Conservation (phyloP, 352 stramenopile genomes). For the Aphanomyces stellatus region DNA sequence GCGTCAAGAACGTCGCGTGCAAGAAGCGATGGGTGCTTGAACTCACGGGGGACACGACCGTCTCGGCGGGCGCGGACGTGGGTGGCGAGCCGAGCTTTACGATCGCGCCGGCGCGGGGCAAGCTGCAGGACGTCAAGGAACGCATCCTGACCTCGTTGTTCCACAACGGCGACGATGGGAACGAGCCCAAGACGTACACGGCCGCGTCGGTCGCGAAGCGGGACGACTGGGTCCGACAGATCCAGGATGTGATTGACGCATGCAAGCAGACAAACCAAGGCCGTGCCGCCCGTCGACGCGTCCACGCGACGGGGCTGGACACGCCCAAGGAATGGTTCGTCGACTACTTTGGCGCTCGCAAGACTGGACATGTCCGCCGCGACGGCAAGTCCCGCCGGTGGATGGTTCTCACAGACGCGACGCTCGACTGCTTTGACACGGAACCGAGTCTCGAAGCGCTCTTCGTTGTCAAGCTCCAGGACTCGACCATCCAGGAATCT, state of each 20-base stretch:
- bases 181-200: neutral
- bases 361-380: neutral
- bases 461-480: neutral
- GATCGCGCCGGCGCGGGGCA: no score
- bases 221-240: neutral
- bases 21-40: neutral
- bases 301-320: neutral
- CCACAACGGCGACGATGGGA: neutral
- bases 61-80: no score
- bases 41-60: neutral
- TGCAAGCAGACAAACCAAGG: no score
- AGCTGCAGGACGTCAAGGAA: neutral
- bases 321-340: neutral
- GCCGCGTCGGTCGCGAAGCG: no score
- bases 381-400: neutral
- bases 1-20: neutral
- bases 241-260: neutral
- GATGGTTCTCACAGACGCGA: neutral
- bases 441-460: neutral
- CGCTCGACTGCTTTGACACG: neutral
- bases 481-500: neutral
- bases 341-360: neutral
- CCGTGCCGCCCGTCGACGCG: no score
- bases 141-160: neutral
- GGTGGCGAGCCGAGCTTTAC: neutral